Base-by-base conservation (phyloP, 2,329 filamentous ascomycete genomes). In the Ophiocordyceps unilateralis region DNA sequence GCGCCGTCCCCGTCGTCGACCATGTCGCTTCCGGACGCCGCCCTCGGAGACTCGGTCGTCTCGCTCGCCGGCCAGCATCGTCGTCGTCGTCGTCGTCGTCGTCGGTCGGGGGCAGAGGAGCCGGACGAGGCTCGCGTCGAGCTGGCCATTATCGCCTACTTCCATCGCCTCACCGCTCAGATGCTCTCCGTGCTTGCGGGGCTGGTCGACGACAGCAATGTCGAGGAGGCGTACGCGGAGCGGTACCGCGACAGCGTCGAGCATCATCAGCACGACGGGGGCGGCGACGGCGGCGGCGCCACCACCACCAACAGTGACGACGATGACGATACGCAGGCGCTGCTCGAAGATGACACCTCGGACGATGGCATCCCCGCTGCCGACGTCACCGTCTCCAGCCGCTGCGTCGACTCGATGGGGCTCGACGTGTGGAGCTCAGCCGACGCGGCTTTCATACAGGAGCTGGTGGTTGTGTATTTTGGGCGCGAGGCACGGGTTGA, bases 121-220 rank as follows among this genome's bases (percentile, higher is more conserved):
- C 5, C 59, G 6, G 62, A 66, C 23, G 64, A 72, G 49, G 70
- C 71, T 39, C 59, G 64, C 40, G 56, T 73, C 11, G 81, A 87
- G 54, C 76, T 85, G 47, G 74, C 79, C 36, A 73, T 86, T 41
- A 83, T 88, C 43, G 79, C 82, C 1, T 91, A 87, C 58, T 89
- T 89, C 58, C 83, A 88, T 59, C 75, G 83, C 1, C 67, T 86
- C 42, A 87, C 83, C 0, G 72, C 74, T 2, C 68, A 74, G 50
- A 68, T 85, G 38, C 61, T 89, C 20, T 68, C 69, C 1, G 70
- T 73, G 3, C 57, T 87, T 43, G 69, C 71, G 0, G 74, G 79
- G 47, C 61, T 83, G 4, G 71, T 83, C 12, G 30, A 34, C 6
- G 67, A 69, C 34, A 57, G 56, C 41, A 56, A 64, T 17, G 30